Evolutionary conservation across 2,329 filamentous ascomycete genomes (phyloP).

Genomic region (Escovopsis sp.): DNA sequence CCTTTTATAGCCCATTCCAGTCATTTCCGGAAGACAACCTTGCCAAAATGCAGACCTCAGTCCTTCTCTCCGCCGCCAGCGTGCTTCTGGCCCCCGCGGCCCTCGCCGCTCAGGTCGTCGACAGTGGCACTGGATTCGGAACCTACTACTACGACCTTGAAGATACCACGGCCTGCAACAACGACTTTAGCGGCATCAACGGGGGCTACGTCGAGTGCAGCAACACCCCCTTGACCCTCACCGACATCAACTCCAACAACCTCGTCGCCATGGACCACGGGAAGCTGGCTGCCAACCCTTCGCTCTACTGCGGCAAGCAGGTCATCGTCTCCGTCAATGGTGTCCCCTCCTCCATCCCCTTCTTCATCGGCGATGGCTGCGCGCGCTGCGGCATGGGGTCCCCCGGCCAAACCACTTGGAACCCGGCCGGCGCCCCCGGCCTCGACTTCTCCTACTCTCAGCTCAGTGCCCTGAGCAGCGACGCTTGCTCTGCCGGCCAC

Average conservation of each 20-base stretch:
- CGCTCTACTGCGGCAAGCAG: constrained; percentile 7
- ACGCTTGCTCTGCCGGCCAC: constrained; percentile 5
- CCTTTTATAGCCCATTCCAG: neutral
- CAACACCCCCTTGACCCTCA: neutral
- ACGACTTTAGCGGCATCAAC: neutral
- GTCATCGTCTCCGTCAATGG: constrained; percentile 7
- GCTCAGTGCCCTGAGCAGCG: neutral
- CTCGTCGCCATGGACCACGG: constrained; percentile 7
- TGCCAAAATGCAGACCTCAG: neutral
- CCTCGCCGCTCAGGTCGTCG: neutral
- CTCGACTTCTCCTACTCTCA: constrained; percentile 5
- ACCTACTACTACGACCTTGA: constrained; percentile 5
- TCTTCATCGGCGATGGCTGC: constrained; percentile 7
- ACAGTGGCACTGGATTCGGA: constrained; percentile 1
- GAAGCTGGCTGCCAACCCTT: constrained; percentile 1
- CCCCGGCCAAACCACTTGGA: constrained; percentile 1
- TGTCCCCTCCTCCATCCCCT: constrained; percentile 1
- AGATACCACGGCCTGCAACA: neutral
- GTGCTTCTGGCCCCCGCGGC: neutral
- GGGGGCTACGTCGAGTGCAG: constrained; percentile 1
- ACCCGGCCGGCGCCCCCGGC: constrained; percentile 4
- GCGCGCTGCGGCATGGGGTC: constrained; percentile 5
- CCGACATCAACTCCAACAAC: constrained; percentile 5
- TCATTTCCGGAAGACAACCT: neutral
- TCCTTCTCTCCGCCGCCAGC: neutral